Conservation (phyloP, 179 eudicot genomes). For the Actinidia arguta region DNA sequence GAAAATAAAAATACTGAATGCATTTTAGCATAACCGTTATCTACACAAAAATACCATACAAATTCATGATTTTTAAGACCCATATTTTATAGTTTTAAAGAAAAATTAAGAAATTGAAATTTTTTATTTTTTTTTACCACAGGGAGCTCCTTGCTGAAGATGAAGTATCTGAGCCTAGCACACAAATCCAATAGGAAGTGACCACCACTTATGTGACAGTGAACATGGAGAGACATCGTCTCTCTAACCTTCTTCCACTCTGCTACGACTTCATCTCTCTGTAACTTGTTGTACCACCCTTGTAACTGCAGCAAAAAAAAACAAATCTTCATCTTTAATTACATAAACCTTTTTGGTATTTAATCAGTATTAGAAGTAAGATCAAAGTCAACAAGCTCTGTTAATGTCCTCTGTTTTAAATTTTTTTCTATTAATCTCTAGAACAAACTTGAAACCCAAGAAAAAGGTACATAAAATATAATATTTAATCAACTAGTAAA, state of each 20-base stretch:
- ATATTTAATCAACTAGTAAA: too few species aligned
- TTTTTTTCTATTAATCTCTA: too few species aligned
- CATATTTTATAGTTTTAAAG: too few species aligned
- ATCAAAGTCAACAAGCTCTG: too few species aligned
- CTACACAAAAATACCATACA: too few species aligned
- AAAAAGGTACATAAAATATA: too few species aligned
- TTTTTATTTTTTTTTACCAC: constrained; percentile 53
- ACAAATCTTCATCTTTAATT: background rate
- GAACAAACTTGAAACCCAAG: too few species aligned
- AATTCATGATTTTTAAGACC: too few species aligned
- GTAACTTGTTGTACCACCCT: constrained; percentile 90
- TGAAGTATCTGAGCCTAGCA: constrained; percentile 82
- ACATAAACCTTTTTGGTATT: background rate
- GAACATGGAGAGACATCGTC: constrained; percentile 92
- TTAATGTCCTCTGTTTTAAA: too few species aligned
- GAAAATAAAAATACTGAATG: too few species aligned
- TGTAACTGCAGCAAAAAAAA: constrained; percentile 57
- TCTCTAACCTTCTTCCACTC: constrained; percentile 95
- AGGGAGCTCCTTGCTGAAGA: constrained; percentile 94
- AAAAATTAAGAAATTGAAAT: background rate
- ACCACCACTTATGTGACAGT: constrained; percentile 97
- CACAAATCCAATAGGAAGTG: constrained; percentile 79
- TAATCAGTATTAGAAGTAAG: too few species aligned
- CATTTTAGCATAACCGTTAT: too few species aligned
- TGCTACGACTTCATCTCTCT: constrained; percentile 96